Percentiles rank a stretch among this genome's conserved stretches.
phyloP scores from a whole-genome alignment of 257 asterid genomes.

The Solanum lignicaule region DNA sequence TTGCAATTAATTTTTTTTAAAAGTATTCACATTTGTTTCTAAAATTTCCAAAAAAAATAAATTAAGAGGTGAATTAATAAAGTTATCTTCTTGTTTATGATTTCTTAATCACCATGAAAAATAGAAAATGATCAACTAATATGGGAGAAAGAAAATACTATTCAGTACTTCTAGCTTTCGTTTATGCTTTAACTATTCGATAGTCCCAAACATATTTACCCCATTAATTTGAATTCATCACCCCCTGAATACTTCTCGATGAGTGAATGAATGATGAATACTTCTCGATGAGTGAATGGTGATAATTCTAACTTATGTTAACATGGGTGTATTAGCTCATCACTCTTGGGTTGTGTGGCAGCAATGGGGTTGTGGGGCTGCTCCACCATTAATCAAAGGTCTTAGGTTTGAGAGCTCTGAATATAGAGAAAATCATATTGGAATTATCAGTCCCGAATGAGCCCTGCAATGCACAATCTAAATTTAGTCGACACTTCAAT shows the following conservation, averaged over 20 bases:
- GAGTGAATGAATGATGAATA: not conserved
- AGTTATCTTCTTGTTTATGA: not conserved
- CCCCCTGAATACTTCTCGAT: not conserved
- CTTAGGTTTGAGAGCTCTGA: not conserved
- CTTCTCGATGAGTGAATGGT: not conserved
- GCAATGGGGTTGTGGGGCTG: no score
- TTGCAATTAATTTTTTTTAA: not conserved
- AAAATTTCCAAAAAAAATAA: no score
- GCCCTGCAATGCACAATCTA: not conserved
- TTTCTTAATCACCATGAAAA: not conserved
- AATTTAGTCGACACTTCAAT: not conserved
- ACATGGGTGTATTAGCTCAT: not conserved
- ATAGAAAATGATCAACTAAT: not conserved
- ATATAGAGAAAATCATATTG: not conserved
- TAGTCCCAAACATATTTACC: not conserved
- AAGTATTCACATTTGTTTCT: not conserved
- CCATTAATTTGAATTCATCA: not conserved
- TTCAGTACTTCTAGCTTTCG: not conserved
- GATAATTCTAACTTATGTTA: not conserved
- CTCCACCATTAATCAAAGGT: no score
- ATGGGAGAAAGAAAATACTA: not conserved
- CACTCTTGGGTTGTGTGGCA: not conserved
- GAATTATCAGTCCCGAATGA: no score
- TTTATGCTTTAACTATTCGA: not conserved
- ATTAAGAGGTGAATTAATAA: not conserved